phyloP scores from a whole-genome alignment of 805 yeast genomes.

The Nakazawaea wickerhamii region DNA sequence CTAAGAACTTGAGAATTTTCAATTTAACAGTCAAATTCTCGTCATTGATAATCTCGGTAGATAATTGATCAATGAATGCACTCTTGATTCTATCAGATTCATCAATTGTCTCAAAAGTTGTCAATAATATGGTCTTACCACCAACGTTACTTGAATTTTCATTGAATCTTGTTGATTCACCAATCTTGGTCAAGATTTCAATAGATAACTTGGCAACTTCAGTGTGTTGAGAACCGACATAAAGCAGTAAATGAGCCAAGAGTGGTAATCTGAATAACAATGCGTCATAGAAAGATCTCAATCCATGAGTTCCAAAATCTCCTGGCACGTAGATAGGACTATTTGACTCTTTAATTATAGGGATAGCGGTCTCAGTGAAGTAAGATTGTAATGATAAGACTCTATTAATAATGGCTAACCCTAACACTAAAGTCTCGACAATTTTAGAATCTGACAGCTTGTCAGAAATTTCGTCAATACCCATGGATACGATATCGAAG shows the following conservation, averaged over 20 bases:
- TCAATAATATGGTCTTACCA: slow-evolving; percentile 55
- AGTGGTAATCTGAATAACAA: slow-evolving; percentile 64
- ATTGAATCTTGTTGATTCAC: slow-evolving; percentile 42
- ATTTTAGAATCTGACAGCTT: slow-evolving; percentile 27
- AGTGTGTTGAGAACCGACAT: slow-evolving; percentile 53
- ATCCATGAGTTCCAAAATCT: slow-evolving; percentile 51
- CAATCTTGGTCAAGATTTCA: slow-evolving; percentile 44
- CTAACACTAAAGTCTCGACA: slow-evolving; percentile 31
- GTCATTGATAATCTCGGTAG: slow-evolving; percentile 33
- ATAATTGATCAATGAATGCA: slow-evolving; percentile 66
- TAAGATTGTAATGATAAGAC: slow-evolving; percentile 52
- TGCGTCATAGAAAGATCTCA: slow-evolving; percentile 65
- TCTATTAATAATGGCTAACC: slow-evolving; percentile 40
- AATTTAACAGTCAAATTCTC: slow-evolving; percentile 45
- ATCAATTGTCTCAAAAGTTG: slow-evolving; percentile 68
- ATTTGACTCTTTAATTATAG: slow-evolving; percentile 39
- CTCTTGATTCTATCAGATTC: slow-evolving; percentile 72
- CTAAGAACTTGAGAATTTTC: slow-evolving; percentile 53
- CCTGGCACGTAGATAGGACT: slow-evolving; percentile 36
- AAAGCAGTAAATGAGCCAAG: slow-evolving; percentile 69
- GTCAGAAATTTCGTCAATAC: slow-evolving; percentile 51
- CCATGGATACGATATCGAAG: slow-evolving; percentile 51
- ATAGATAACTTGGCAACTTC: slow-evolving; percentile 50
- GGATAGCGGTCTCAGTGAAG: slow-evolving; percentile 49
- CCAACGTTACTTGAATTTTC: slow-evolving; percentile 20